phyloP scores from a whole-genome alignment of 2,329 filamentous ascomycete species.

The Fusarium gaditjirri region DNA sequence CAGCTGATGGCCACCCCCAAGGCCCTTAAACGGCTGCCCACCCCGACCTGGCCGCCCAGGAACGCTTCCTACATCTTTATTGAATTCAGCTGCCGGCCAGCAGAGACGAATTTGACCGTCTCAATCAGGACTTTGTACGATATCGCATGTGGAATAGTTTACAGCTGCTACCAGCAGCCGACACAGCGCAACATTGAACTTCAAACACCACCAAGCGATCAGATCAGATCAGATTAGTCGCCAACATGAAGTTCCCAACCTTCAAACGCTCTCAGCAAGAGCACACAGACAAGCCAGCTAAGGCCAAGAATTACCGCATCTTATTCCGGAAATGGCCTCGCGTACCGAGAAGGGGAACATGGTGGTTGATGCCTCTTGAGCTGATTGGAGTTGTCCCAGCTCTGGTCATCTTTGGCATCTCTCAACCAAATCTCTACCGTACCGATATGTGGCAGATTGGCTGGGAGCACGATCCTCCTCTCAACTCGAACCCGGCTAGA shows the following conservation, averaged over 20 bases:
- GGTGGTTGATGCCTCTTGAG: slow-evolving; percentile 73
- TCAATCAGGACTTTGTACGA: slow-evolving; percentile 2
- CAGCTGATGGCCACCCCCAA: slow-evolving; percentile 30
- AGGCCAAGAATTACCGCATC: slow-evolving; percentile 58
- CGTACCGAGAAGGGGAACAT: slow-evolving; percentile 63
- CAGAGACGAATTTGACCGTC: slow-evolving; percentile 17
- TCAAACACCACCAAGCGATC: neutral
- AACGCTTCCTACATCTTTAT: slow-evolving; percentile 15
- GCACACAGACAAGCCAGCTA: slow-evolving; percentile 29
- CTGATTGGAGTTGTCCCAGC: slow-evolving; percentile 71
- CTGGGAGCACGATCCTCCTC: slow-evolving; percentile 66
- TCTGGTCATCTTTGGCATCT: slow-evolving; percentile 77
- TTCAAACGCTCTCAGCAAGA: slow-evolving; percentile 22
- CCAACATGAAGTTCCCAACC: slow-evolving; percentile 41
- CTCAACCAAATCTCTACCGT: slow-evolving; percentile 78
- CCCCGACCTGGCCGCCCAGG: slow-evolving; percentile 31
- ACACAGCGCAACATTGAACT: neutral
- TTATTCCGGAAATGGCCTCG: slow-evolving; percentile 69
- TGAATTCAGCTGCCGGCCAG: slow-evolving; percentile 27
- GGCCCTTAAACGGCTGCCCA: slow-evolving; percentile 44
- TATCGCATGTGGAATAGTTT: slow-evolving; percentile 32
- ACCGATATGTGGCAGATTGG: slow-evolving; percentile 79
- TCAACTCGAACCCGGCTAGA: slow-evolving; percentile 78
- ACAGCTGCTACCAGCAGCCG: slow-evolving; percentile 40
- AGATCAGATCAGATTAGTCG: neutral